Base-by-base conservation (phyloP, 2,329 filamentous ascomycete species). In the Botrytis elliptica region DNA sequence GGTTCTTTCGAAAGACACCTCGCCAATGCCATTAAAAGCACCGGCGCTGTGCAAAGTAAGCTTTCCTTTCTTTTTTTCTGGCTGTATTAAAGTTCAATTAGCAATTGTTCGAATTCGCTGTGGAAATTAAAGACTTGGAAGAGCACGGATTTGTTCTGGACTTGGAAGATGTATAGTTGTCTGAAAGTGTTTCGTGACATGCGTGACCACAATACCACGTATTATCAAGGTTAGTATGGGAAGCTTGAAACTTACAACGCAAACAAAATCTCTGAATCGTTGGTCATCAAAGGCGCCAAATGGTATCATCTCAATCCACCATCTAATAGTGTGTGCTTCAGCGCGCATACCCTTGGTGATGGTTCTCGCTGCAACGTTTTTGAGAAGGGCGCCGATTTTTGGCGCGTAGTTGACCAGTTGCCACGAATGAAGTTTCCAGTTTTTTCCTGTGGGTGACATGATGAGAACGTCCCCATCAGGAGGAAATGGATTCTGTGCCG, bases 391-490 rank as follows among this genome's bases (percentile, higher is more conserved):
- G 29, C 55, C 55, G n/a, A 80, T 71, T 18, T 66, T 22, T 1
- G 67, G 18, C 8, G 78, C 79, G 8, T 74, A 72, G 49, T 78
- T 74, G 20, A 44, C 59, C 7, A 80, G 69, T 22, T 76, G 75
- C 22, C 74, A 71, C 18, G 73, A 75, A 49, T 79, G 75, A 1
- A 80, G 69, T 40, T 78, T 78, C 79, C 79, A 81, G 7, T 64
- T 59, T 18, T 73, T 75, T 10, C 79, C 79, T 25, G 75, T 75
- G 7, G 74, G 75, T 3, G 77, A 77, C 5, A 72, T 66, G 14
- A 81, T 79, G 33, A 78, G 67, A 10, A 80, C 77, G 71, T 81
- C 78, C 2, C 75, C 79, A 60, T 79, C 78, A 1, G 36, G 66
- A 8, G 66, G 14, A 40, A 79, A 79, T 20, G 70, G 33, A 2